Base-by-base conservation (phyloP, 2,329 filamentous ascomycete genomes). In the Aaosphaeria arxii region DNA sequence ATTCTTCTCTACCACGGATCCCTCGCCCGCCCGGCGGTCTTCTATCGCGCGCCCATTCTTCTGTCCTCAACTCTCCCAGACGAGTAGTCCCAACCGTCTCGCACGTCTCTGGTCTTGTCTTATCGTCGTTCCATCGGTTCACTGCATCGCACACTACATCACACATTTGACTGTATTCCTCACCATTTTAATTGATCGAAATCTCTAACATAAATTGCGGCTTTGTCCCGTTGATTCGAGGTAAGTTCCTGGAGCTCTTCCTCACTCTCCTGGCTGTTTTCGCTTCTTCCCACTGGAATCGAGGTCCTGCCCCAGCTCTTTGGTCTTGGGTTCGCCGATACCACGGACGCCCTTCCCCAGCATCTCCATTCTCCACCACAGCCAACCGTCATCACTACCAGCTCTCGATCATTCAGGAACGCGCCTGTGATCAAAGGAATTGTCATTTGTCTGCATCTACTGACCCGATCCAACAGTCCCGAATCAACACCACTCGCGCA, bases 401-500 rank as follows among this genome's bases (percentile, higher is more conserved):
- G 17, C 11, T 7, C 39, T n/a, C 7, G 9, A 13, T 11, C 39
- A 40, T 11, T 40, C 24, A 28, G 11, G 9, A n/a, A 28, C 11
- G 7, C 9, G 9, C 24, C 39, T 4, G 7, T 40, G 9, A 9
- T 40, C 7, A 11, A 13, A 9, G 17, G 24, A 7, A 9, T 24
- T 28, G 11, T 11, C 39, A 13, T 11, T 13, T 40, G 11, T 36
- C 9, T 11, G 13, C 33, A 11, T 11, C 33, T 13, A 36, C 13
- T 31, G 29, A 35, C 39, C 7, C 40, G n/a, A 40, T 13, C 31
- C n/a, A 2, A 36, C 33, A 36, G n/a, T 24, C 43, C 29, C n/a
- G 31, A 33, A 30, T 7, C 30, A 30, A n/a, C 24, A 32, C 48
- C 45, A 49, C 53, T 45, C 52, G 51, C 32, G 7, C 33, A n/a